A percentile compares a stretch with the other conserved stretches of the same genome.
These are phyloP conservation scores for Candida oleophila DNA, from an alignment of 805 yeast species.

Conservation along the genomic window DNA sequence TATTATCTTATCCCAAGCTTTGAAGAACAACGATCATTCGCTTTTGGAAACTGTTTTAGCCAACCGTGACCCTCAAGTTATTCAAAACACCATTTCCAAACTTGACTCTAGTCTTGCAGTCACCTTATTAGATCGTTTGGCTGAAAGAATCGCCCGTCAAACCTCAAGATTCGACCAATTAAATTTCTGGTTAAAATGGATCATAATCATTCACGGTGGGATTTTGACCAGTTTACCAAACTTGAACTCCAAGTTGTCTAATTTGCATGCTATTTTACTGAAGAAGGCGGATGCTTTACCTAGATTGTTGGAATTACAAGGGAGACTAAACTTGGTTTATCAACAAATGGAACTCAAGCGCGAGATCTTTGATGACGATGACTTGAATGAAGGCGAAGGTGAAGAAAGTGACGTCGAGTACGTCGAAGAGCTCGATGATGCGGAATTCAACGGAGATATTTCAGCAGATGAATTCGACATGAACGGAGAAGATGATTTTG, in stretches of 20 bases:
- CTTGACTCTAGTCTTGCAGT: slow-evolving; percentile 51
- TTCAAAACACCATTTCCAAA: slow-evolving; percentile 49
- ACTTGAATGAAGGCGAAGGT: slow-evolving; percentile 21
- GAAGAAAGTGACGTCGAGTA: slow-evolving; percentile 59
- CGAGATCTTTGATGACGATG: slow-evolving; percentile 32
- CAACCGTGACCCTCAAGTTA: slow-evolving; percentile 49
- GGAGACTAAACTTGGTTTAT: slow-evolving; percentile 47
- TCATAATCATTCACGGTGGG: slow-evolving; percentile 54
- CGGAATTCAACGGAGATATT: slow-evolving; percentile 20
- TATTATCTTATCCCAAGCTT: slow-evolving; percentile 82
- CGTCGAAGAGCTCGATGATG: slow-evolving; percentile 65
- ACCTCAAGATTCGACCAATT: slow-evolving; percentile 48
- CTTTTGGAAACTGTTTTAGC: slow-evolving; percentile 79
- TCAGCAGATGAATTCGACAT: slow-evolving; percentile 17
- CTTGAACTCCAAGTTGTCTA: slow-evolving; percentile 39
- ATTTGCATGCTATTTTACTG: slow-evolving; percentile 46
- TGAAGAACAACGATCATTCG: slow-evolving; percentile 81
- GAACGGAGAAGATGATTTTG: slow-evolving; percentile 16
- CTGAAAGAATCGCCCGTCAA: slow-evolving; percentile 53
- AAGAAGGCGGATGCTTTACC: slow-evolving; percentile 50
- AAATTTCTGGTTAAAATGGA: slow-evolving; percentile 57
- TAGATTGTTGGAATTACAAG: slow-evolving; percentile 50
- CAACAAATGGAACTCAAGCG: slow-evolving; percentile 42
- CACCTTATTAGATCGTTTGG: slow-evolving; percentile 48
- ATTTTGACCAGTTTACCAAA: slow-evolving; percentile 47